Evolutionary conservation across 768 basidiomycete genomes (phyloP).

Genomic region (Podaxis sp.): DNA sequence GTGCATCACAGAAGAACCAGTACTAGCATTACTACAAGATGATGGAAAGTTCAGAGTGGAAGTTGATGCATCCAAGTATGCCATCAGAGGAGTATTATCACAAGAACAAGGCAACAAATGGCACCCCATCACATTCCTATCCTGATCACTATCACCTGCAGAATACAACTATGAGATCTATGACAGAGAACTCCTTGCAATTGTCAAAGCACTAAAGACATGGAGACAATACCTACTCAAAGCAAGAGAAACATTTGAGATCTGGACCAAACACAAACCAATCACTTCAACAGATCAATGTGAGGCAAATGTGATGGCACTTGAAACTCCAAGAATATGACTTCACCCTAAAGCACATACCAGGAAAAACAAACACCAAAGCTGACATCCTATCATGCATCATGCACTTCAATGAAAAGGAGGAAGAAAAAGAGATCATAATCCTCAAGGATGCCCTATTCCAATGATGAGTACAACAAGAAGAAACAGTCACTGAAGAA

Average conservation of each 20-base stretch:
- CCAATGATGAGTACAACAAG: too few relatives aligned
- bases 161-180: too few relatives aligned
- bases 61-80: constrained; percentile 20
- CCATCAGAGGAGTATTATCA: constrained; percentile 14
- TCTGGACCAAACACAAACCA: constrained; percentile 20
- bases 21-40: neutral
- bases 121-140: too few relatives aligned
- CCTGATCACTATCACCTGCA: too few relatives aligned
- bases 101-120: too few relatives aligned
- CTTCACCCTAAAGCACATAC: neutral
- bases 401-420: neutral
- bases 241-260: neutral
- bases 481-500: too few relatives aligned
- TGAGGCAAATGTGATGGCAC: neutral
- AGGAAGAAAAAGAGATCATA: too few relatives aligned
- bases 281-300: neutral
- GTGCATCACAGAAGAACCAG: too few relatives aligned
- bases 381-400: neutral
- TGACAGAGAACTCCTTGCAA: too few relatives aligned
- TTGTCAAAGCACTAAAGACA: constrained; percentile 29
- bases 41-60: neutral
- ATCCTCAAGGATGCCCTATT: too few relatives aligned
- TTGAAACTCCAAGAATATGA: neutral
- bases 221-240: constrained; percentile 28
- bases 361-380: neutral